Evolutionary conservation across 192 early-diverging fungal genomes (phyloP), one percentile per base, ranked within the genome.

Genomic region (Backusella mclennaniae): DNA sequence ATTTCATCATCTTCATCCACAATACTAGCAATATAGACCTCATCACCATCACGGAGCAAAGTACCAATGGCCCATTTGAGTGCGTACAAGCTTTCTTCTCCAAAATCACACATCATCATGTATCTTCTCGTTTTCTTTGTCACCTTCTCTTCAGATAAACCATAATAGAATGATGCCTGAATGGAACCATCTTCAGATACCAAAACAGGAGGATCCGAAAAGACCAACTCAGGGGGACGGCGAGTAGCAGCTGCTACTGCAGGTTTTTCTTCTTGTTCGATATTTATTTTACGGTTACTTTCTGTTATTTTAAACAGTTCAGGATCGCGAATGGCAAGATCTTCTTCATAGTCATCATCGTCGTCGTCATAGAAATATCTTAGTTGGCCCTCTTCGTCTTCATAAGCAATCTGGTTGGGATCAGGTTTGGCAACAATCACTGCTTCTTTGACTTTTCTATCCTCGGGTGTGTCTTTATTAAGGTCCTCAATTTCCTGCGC

Each of bases 11-110:
- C 84, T 26, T 80, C 80, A 49, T 80, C 79, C 2, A 88, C 75
- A 29, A 88, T 80, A 23, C 81, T 84, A 15, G 82, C 83, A 0
- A 88, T 76, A 63, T 88, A 82, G 66, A 88, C 23, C 35, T 81
- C 83, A 56, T 88, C 87, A 12, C 85, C 85, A 44, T 77, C 85
- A 29, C 87, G 81, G 17, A 88, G 82, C 21, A 88, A 76, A 1
- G 87, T 86, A 2, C 81, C 82, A 66, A 85, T 84, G 3, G 87
- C 81, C 84, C 84, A 88, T 35, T 85, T 78, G 35, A 84, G 83
- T 3, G 87, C 87, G 79, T 85, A 82, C 73, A 82, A 78, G 74
- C 84, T 85, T 73, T 84, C 83, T 21, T 83, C 83, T 17, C 83
- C 80, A 59, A 85, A 80, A 75, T 88, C 87, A 6, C 77, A 84